Evolutionary conservation across 2,329 filamentous ascomycete species (phyloP), one percentile per base, ranked within the genome.

Genomic region (Aspergillus thermomutatus): DNA sequence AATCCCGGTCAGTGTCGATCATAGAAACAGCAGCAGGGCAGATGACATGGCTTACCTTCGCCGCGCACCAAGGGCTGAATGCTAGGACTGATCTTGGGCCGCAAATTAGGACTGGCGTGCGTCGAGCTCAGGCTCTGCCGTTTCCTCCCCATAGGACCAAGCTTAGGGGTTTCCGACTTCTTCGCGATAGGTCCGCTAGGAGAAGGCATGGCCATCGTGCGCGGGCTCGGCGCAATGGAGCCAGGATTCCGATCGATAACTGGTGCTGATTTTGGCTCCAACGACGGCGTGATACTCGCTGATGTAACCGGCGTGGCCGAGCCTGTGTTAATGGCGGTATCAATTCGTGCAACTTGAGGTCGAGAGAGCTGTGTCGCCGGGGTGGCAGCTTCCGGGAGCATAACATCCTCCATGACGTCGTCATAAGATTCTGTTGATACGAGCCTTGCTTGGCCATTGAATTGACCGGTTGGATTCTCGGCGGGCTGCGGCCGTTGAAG

Each of bases 31-130:
- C 50, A 40, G 68, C 0, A 74, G 73, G 26, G 77, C 34, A 37
- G 28, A 34, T 43, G 43, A 27, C 25, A 50, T 49, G 27, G 77
- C 81, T 76, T 76, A 87, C 85, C 77, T 59, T 83, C 83, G 64
- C 83, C 87, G 21, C 92, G 91, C 49, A 97, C 82, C 23, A 97
- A 75, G 9, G 94, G 93, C 71, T 96, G 96, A 72, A 99, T 96
- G 72, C 86, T 96, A 3, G 93, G 94, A 26, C 92, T 97, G 60
- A 97, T 97, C 71, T 86, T 90, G 1, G 94, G 94, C 27, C 91
- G 81, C 37, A 97, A 75, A 17, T 93, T 92, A 5, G 94, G 93
- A 45, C 92, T 96, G 9, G 89, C 85, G n/a, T 92, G 86, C 6
- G 87, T 83, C 2, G 89, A 90, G 66, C 83, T 84, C 27, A 86